phyloP scores from a whole-genome alignment of 1,139 yeast genomes.

The Casaregolazyma lundiana region DNA sequence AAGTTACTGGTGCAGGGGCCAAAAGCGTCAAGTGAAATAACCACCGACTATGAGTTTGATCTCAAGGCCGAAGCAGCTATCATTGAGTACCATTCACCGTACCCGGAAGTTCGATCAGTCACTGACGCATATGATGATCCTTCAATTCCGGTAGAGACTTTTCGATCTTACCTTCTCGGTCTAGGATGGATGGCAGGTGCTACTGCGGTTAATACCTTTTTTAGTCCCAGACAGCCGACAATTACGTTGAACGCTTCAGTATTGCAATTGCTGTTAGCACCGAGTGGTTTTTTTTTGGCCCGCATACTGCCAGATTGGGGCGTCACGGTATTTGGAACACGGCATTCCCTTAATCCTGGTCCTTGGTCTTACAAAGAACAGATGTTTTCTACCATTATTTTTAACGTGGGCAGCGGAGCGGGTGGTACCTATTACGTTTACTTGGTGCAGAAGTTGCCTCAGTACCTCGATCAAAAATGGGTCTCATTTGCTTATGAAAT shows the following conservation, averaged over 20 bases:
- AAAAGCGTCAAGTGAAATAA: conserved; percentile 16
- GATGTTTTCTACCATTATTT: conserved; percentile 46
- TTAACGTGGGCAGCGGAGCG: conserved; percentile 31
- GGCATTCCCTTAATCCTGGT: conserved; percentile 48
- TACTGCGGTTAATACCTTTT: conserved; percentile 55
- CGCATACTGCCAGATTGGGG: conserved; percentile 45
- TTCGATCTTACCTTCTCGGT: conserved; percentile 51
- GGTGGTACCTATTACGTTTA: conserved; percentile 38
- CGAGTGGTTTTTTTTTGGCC: conserved; percentile 43
- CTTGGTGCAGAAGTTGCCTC: conserved; percentile 27
- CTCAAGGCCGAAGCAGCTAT: conserved; percentile 36
- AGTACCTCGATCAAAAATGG: conserved; percentile 42
- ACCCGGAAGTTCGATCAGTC: conserved; percentile 47
- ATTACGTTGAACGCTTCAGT: conserved; percentile 45
- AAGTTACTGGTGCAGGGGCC: conserved; percentile 25
- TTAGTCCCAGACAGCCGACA: conserved; percentile 49
- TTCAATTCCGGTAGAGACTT: conserved; percentile 44
- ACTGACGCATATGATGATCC: conserved; percentile 46
- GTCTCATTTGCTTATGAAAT: conserved; percentile 49
- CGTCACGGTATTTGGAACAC: conserved; percentile 37
- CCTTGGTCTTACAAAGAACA: conserved; percentile 68
- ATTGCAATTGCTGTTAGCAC: conserved; percentile 51
- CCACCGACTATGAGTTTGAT: conserved; percentile 7
- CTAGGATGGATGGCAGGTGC: conserved; percentile 53
- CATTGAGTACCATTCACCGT: conserved; percentile 45